Base-by-base conservation (phyloP, 305 asterid species). In the Fraxinus velutina region DNA sequence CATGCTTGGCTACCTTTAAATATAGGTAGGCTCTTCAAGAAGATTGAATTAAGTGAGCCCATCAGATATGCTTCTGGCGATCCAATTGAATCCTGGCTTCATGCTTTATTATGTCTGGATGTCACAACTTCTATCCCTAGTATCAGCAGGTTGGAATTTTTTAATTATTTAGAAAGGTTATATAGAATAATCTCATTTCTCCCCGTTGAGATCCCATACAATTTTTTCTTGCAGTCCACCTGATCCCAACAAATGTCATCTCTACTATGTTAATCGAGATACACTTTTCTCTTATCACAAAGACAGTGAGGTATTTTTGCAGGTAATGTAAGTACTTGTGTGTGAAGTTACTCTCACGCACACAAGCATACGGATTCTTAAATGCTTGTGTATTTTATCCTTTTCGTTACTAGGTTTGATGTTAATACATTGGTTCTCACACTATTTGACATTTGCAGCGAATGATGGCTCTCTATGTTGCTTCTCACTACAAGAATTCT, bases 1-100 rank as follows among this genome's bases (percentile, higher is more conserved):
- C 64, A 79, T 72, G 15, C 71, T 84, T 84, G 50, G 80, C 76
- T 39, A 60, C 55, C 47, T 84, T 79, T 75, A 37, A 80, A 81
- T 89, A 86, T 79, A 95, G 99, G 99, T 34, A 90, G 91, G 68
- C 89, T 89, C 76, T 92, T 93, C 90, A 94, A 91, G 82, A 93
- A 92, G 93, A 89, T 93, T 76, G 97, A 92, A 52, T 85, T 95
- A 84, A 89, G 83, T 78, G 98, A 95, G 90, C 91, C 99, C 30
- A 94, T 95, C 85, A 92, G 99, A 95, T 95, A 95, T 86, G 97
- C 98, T 79, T 88, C 97, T 80, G 92, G 98, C 33, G 99, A 95
- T 91, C 94, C 92, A 81, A 88, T 95, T 75, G 99, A 95, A 85
- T 89, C 88, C 29, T 95, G 99, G 98, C 97, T 95, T 84, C 80